Evolutionary conservation across 169 alveolate species (phyloP).

Genomic region (Cryptosporidium viatorum): DNA sequence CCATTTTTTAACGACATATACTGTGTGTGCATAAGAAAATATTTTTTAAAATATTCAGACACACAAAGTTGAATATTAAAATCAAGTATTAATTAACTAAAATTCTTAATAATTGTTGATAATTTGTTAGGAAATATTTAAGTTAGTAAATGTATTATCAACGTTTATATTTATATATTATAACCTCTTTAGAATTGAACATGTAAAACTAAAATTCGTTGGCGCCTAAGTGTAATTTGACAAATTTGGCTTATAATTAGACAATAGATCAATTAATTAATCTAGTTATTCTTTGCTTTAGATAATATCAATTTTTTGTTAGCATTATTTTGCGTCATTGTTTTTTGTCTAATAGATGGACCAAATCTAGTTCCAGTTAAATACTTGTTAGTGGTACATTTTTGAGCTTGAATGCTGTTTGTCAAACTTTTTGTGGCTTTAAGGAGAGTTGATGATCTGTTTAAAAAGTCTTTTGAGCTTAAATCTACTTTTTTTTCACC

Average conservation of each 20-base stretch:
- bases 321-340: background rate
- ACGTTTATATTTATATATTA: too few relatives aligned
- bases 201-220: background rate
- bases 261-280: background rate
- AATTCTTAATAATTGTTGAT: too few relatives aligned
- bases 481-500: background rate
- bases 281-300: background rate
- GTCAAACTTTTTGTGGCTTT: constrained; percentile 44
- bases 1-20: constrained; percentile 57
- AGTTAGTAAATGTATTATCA: too few relatives aligned
- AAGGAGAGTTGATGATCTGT: constrained; percentile 47
- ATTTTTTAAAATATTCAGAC: background rate
- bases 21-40: constrained; percentile 23
- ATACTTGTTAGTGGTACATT: background rate
- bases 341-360: constrained; percentile 36
- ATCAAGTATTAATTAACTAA: background rate
- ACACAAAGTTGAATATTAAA: background rate
- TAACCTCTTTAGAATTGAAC: background rate
- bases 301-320: background rate
- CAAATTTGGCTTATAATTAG: background rate
- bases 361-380: constrained; percentile 75
- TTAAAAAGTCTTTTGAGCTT: background rate
- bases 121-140: background rate
- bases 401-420: constrained; percentile 56
- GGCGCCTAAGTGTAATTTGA: background rate